phyloP scores from a whole-genome alignment of 169 alveolate species.

The Babesia caballi region DNA sequence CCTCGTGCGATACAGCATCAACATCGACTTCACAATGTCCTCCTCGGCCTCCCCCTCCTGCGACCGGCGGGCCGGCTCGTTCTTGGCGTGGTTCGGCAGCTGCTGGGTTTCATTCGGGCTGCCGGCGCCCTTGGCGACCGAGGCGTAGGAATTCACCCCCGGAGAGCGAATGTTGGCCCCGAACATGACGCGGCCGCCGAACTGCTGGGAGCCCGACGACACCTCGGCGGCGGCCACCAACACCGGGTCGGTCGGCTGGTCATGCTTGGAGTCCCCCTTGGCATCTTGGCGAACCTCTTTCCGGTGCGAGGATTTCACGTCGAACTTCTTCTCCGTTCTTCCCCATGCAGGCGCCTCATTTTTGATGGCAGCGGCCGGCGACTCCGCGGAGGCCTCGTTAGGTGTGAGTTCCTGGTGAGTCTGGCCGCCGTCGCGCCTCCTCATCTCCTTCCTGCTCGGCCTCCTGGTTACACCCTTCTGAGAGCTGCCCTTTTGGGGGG shows the following conservation, averaged over 20 bases:
- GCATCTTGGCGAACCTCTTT: background rate
- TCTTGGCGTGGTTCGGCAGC: background rate
- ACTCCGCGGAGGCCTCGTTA: background rate
- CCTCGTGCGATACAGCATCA: conserved; percentile 23
- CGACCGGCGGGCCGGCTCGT: background rate
- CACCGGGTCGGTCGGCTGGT: background rate
- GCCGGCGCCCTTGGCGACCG: conserved; percentile 8
- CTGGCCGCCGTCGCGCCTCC: background rate
- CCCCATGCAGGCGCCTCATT: background rate
- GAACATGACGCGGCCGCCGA: background rate
- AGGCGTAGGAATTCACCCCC: background rate
- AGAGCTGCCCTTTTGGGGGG: background rate
- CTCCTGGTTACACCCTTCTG: background rate
- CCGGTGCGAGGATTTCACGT: background rate
- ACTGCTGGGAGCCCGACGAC: background rate
- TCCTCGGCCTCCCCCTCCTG: background rate
- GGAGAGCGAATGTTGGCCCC: background rate
- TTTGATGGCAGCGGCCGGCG: background rate
- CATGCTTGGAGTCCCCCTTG: background rate
- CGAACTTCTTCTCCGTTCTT: background rate
- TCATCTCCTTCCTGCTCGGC: background rate
- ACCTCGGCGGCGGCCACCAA: background rate
- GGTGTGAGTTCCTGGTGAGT: background rate
- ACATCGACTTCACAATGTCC: background rate
- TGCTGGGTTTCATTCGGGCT: background rate